Evolutionary conservation across 2,329 filamentous ascomycete species (phyloP).

Genomic region (Tolypocladium endophyticum): DNA sequence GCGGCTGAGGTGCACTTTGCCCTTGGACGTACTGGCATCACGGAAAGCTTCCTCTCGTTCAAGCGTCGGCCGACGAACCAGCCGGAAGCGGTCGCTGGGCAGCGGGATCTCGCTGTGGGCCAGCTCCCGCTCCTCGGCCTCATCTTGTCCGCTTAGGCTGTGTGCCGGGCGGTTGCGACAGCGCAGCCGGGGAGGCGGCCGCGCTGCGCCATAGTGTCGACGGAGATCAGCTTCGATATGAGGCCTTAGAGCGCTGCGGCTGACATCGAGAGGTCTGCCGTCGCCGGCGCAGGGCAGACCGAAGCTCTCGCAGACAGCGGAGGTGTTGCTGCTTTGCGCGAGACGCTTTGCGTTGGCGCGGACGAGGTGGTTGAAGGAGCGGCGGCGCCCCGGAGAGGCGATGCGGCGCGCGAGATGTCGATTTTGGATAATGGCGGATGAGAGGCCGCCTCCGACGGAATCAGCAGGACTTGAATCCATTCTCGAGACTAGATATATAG

Average conservation of each 20-base stretch:
- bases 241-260: neutral
- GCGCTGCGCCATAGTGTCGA: neutral
- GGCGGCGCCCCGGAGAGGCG: conserved; percentile 7
- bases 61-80: conserved; percentile 27
- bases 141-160: conserved; percentile 3
- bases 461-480: neutral
- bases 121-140: conserved; percentile 22
- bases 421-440: neutral
- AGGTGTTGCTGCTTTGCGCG: conserved; percentile 6
- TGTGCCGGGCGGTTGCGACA: neutral
- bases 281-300: conserved; percentile 6
- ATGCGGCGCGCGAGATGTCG: conserved; percentile 2
- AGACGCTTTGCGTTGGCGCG: conserved; percentile 21
- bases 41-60: conserved; percentile 37
- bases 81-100: conserved; percentile 23
- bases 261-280: neutral
- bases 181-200: conserved; percentile 1
- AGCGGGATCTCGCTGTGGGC: conserved; percentile 23
- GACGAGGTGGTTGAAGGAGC: conserved; percentile 17
- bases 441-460: neutral
- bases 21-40: conserved; percentile 26
- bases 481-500: neutral
- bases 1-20: conserved; percentile 14
- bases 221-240: conserved; percentile 6
- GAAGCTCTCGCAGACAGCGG: conserved; percentile 1